Percentiles rank a stretch among this genome's conserved stretches.
These are phyloP conservation scores for Aspergillus panamensis DNA, from an alignment of 495 filamentous ascomycete genomes.

Conservation along the genomic window DNA sequence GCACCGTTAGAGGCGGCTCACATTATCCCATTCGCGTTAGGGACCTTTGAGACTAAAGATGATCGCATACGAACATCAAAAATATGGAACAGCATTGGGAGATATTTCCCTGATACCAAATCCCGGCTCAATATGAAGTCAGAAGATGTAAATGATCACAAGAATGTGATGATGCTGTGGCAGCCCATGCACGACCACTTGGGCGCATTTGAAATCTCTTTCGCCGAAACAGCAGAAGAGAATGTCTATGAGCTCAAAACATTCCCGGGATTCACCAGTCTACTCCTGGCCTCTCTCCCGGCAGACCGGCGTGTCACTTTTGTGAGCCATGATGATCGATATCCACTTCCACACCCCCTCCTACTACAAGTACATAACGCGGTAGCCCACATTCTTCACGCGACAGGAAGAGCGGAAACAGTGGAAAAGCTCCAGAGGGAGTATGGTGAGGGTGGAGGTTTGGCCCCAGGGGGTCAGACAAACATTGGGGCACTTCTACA, in stretches of 20 bases:
- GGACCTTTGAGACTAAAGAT: slow-evolving; percentile 2
- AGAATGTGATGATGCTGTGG: slow-evolving; percentile 6
- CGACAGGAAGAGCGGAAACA: neutral
- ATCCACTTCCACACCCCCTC: neutral
- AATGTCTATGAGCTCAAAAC: neutral
- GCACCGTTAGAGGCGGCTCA: slow-evolving; percentile 11
- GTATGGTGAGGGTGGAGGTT: neutral
- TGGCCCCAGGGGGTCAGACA: slow-evolving; percentile 1
- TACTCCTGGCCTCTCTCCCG: neutral
- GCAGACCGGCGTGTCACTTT: neutral
- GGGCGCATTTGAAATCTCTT: neutral
- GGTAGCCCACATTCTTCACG: neutral
- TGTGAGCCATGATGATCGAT: neutral
- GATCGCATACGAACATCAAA: slow-evolving; percentile 1
- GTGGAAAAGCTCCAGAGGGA: neutral
- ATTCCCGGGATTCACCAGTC: neutral
- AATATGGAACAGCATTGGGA: neutral
- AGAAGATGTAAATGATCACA: neutral
- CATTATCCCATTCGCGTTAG: slow-evolving; percentile 17
- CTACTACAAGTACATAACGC: neutral
- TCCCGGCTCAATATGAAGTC: neutral
- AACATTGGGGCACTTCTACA: neutral
- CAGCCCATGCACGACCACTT: neutral
- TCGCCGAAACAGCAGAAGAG: neutral
- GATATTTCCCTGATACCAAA: neutral